Evolutionary conservation across 257 asterid genomes (phyloP).

Genomic region (Paulownia fortunei): DNA sequence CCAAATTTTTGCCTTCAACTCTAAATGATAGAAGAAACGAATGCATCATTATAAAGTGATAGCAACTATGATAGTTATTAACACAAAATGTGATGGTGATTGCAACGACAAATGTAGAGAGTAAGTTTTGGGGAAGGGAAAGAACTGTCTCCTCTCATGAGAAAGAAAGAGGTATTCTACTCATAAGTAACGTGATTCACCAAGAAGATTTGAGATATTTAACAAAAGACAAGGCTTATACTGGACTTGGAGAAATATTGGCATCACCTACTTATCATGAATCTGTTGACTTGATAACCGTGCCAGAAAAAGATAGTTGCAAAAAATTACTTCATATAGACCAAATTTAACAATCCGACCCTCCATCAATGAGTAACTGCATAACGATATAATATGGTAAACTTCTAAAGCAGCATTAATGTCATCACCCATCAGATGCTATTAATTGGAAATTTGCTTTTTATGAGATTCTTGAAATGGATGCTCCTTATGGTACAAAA

Average conservation of each 20-base stretch:
- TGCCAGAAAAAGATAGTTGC: not conserved
- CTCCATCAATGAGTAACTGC: not conserved
- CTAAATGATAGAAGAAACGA: not conserved
- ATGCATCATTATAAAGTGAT: not conserved
- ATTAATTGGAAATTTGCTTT: not conserved
- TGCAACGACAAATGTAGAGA: not conserved
- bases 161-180: conserved; percentile 6
- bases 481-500: conserved; percentile 12
- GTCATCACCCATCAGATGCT: not conserved
- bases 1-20: not conserved
- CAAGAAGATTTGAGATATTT: not conserved
- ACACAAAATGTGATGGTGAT: conserved; percentile 3
- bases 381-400: not conserved
- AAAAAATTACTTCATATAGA: not conserved
- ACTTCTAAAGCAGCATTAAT: not conserved
- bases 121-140: conserved; percentile 18
- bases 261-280: not conserved
- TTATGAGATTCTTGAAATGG: not conserved
- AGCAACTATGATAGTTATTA: not conserved
- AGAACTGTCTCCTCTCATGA: not conserved
- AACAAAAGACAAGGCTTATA: not conserved
- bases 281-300: conserved; percentile 13
- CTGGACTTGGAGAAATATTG: not conserved
- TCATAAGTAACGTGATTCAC: conserved; percentile 16
- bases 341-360: conserved; percentile 8